phyloP scores from a whole-genome alignment of 140 eudicot species.

The Cichorium intybus region DNA sequence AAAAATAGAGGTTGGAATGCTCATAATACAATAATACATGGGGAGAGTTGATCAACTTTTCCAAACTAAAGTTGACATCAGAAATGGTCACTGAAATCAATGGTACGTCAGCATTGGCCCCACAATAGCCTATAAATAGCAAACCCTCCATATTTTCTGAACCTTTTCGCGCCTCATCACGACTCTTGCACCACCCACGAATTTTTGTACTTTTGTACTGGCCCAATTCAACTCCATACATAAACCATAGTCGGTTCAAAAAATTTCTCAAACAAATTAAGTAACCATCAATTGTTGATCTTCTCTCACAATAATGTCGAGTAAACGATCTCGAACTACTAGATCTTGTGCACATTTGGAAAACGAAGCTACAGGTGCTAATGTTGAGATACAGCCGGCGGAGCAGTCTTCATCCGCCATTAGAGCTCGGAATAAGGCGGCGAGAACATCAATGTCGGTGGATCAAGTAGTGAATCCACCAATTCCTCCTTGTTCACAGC shows the following conservation, averaged over 20 bases:
- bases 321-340: background rate
- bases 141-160: background rate
- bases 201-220: no score
- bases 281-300: background rate
- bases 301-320: background rate
- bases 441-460: slow-evolving; percentile 1
- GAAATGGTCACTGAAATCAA: background rate
- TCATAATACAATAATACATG: background rate
- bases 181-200: background rate
- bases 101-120: background rate
- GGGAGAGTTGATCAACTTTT: background rate
- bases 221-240: background rate
- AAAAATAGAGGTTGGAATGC: background rate
- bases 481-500: background rate
- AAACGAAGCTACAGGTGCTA: background rate
- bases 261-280: background rate
- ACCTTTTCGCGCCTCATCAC: background rate
- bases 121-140: slow-evolving; percentile 7
- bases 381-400: background rate
- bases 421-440: background rate
- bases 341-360: background rate
- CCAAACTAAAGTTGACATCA: no score
- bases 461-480: background rate
- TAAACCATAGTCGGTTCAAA: background rate
- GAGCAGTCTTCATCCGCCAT: background rate